Evolutionary conservation across 306 rosid species (phyloP).

Genomic region (Cucumis cinereus): DNA sequence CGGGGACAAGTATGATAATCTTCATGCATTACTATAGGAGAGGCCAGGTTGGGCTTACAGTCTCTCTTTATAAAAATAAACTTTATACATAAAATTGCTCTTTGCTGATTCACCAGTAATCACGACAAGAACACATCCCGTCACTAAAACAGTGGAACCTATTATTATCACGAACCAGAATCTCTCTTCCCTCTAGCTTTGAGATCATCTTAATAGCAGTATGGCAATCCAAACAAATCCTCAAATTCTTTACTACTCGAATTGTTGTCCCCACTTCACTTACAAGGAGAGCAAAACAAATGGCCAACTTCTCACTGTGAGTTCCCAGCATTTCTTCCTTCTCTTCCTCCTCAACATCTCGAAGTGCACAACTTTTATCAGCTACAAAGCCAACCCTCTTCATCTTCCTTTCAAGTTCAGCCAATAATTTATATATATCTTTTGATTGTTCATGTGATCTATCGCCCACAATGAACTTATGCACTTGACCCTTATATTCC

Average conservation of each 20-base stretch:
- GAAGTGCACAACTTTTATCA: conserved; percentile 29
- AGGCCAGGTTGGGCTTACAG: background rate
- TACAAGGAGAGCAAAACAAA: conserved; percentile 33
- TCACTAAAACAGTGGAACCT: conserved; percentile 24
- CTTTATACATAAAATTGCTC: background rate
- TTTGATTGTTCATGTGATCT: conserved; percentile 27
- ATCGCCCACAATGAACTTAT: conserved; percentile 30
- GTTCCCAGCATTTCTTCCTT: conserved; percentile 38
- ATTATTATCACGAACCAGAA: conserved; percentile 25
- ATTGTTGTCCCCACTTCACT: conserved; percentile 19
- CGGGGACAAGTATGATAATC: background rate
- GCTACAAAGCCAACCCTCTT: conserved; percentile 22
- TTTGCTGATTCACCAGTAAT: conserved; percentile 22
- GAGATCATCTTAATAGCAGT: conserved; percentile 27
- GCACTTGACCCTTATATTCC: conserved; percentile 33
- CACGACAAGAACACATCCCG: conserved; percentile 26
- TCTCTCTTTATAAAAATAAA: background rate
- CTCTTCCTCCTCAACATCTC: conserved; percentile 47
- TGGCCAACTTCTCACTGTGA: conserved; percentile 43
- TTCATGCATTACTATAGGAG: background rate
- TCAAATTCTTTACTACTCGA: conserved; percentile 29
- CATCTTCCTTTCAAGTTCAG: conserved; percentile 23
- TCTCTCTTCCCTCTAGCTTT: conserved; percentile 20
- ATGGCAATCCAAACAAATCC: conserved; percentile 31
- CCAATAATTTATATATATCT: conserved; percentile 21